phyloP scores from a whole-genome alignment of 2,329 filamentous ascomycete genomes.

The Neonectria ditissima region DNA sequence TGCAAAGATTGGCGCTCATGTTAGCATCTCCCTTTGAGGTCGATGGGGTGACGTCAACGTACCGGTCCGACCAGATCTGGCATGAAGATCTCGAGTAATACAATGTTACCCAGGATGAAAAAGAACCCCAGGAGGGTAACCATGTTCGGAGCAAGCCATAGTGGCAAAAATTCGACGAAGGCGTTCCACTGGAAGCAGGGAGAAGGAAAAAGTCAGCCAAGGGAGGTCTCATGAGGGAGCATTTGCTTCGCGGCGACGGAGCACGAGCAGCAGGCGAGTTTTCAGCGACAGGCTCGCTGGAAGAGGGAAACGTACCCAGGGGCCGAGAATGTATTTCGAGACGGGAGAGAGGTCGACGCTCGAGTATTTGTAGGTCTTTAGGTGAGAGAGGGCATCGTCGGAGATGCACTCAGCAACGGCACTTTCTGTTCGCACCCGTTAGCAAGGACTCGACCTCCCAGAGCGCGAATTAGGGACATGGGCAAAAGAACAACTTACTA shows the following conservation, averaged over 20 bases:
- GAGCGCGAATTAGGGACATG: not conserved
- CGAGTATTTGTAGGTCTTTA: slow-evolving; percentile 97
- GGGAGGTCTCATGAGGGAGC: slow-evolving; percentile 24
- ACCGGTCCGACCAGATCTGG: slow-evolving; percentile 92
- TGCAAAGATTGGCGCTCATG: slow-evolving; percentile 49
- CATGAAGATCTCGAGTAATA: slow-evolving; percentile 79
- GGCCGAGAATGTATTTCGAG: slow-evolving; percentile 91
- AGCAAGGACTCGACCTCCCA: not conserved
- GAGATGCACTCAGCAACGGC: slow-evolving; percentile 79
- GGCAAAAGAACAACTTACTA: slow-evolving; percentile 40
- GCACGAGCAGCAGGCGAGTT: slow-evolving; percentile 5
- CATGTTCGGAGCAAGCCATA: slow-evolving; percentile 99
- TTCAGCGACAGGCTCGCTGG: slow-evolving; percentile 10
- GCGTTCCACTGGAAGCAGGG: slow-evolving; percentile 84
- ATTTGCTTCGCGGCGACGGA: not conserved
- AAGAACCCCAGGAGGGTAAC: slow-evolving; percentile 95
- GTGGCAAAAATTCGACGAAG: slow-evolving; percentile 88
- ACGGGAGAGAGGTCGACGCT: slow-evolving; percentile 95
- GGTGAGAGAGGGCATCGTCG: slow-evolving; percentile 88
- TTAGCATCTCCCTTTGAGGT: slow-evolving; percentile 21
- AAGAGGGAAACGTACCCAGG: slow-evolving; percentile 78
- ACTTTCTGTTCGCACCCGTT: not conserved
- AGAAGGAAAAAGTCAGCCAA: slow-evolving; percentile 35
- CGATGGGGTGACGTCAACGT: slow-evolving; percentile 53
- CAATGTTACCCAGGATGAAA: slow-evolving; percentile 90